These are phyloP conservation scores for Hymenoscyphus infarciens DNA, from an alignment of 2,329 filamentous ascomycete genomes.

Conservation along the genomic window DNA sequence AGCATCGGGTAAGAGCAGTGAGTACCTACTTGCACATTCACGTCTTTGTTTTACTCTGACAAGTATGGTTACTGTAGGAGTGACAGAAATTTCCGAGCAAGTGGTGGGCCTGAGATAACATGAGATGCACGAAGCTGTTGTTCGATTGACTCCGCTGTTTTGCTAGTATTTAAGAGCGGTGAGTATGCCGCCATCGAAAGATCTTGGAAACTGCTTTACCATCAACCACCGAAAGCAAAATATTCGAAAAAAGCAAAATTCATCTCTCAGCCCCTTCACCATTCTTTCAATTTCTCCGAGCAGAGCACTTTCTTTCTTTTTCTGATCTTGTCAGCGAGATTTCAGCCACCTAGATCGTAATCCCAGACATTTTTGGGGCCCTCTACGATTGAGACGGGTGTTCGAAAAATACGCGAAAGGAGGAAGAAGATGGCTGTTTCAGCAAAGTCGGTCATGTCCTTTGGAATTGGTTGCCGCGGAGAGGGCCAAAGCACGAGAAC, in stretches of 20 bases:
- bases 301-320: conserved; percentile 5
- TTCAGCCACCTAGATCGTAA: not conserved
- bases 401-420: not conserved
- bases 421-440: conserved; percentile 7
- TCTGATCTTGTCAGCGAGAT: conserved; percentile 1
- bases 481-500: conserved; percentile 34
- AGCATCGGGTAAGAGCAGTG: not conserved
- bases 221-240: not conserved
- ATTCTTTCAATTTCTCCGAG: conserved; percentile 6
- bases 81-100: not conserved
- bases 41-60: not conserved
- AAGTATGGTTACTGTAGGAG: not conserved
- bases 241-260: not conserved
- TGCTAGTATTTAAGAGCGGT: conserved; percentile 35
- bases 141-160: not conserved
- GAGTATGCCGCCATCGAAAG: conserved; percentile 36
- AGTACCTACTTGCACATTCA: conserved; percentile 4
- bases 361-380: not conserved
- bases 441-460: not conserved
- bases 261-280: not conserved
- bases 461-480: conserved; percentile 26
- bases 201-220: conserved; percentile 42
- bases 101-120: not conserved
- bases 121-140: not conserved
- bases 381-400: not conserved